Evolutionary conservation across 2,329 filamentous ascomycete genomes (phyloP).

Genomic region (Trichoderma sp.): DNA sequence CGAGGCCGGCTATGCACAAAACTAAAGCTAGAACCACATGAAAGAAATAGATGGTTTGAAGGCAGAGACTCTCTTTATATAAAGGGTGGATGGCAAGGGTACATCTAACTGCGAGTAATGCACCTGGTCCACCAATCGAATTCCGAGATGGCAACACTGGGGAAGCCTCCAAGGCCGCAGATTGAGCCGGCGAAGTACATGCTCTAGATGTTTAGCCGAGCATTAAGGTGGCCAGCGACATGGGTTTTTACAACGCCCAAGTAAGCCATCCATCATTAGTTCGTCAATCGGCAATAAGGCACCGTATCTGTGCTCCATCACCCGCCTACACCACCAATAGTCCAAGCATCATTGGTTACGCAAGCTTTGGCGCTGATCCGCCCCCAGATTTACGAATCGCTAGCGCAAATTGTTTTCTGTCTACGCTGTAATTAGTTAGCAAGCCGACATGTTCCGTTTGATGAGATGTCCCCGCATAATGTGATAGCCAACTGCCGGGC

Average conservation of each 20-base stretch:
- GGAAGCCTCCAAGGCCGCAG: not conserved
- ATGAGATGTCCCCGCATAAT: not conserved
- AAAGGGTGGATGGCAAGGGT: not conserved
- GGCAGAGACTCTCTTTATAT: not conserved
- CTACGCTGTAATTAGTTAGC: not conserved
- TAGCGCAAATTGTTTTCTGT: not conserved
- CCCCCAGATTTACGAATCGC: conserved; percentile 1
- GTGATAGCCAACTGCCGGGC: not conserved
- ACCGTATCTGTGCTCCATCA: conserved; percentile 1
- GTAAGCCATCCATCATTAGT: not conserved
- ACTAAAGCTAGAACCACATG: not conserved
- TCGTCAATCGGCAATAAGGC: not conserved
- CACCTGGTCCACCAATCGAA: not conserved
- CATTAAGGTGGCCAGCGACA: not conserved
- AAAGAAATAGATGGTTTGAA: not conserved
- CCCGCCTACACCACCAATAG: not conserved
- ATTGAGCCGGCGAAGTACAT: not conserved
- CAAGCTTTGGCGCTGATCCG: not conserved
- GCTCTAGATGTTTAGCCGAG: not conserved
- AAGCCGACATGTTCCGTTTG: not conserved
- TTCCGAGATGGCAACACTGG: not conserved
- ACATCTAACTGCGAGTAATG: not conserved
- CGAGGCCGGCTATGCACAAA: not conserved
- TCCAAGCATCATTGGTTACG: not conserved
- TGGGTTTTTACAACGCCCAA: not conserved